A percentile compares a stretch with the other conserved stretches of the same genome.
Evolutionary conservation across 495 filamentous ascomycete genomes (phyloP).

Genomic region (Hypoxylon intermedium): DNA sequence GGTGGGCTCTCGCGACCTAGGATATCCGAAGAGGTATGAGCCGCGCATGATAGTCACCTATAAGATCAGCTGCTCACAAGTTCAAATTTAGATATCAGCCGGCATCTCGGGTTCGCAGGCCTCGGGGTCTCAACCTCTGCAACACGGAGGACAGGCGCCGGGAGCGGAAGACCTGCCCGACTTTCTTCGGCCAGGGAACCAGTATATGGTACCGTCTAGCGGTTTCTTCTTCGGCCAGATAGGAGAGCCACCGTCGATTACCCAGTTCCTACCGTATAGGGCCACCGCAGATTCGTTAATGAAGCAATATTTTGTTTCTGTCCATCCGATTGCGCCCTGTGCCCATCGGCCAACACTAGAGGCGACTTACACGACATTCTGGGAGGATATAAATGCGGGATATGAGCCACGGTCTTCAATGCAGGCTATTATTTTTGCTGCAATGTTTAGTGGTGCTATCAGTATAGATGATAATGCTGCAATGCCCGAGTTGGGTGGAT

Average conservation of each 20-base stretch:
- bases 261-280: slow-evolving; percentile 63
- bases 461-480: slow-evolving; percentile 64
- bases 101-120: slow-evolving; percentile 30
- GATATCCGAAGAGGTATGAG: slow-evolving; percentile 69
- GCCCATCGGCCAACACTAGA: slow-evolving; percentile 72
- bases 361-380: slow-evolving; percentile 65
- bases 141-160: slow-evolving; percentile 21
- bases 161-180: slow-evolving; percentile 45
- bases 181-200: slow-evolving; percentile 58
- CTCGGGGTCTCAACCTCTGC: slow-evolving; percentile 14
- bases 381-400: slow-evolving; percentile 61
- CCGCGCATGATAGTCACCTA: background rate
- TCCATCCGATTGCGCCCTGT: slow-evolving; percentile 70
- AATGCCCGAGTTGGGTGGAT: slow-evolving; percentile 56
- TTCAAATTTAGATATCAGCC: slow-evolving; percentile 37
- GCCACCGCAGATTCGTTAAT: slow-evolving; percentile 62
- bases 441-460: slow-evolving; percentile 70
- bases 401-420: slow-evolving; percentile 67
- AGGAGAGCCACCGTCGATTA: slow-evolving; percentile 53
- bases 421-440: slow-evolving; percentile 71
- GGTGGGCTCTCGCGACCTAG: slow-evolving; percentile 65
- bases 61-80: slow-evolving; percentile 5
- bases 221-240: slow-evolving; percentile 70
- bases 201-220: slow-evolving; percentile 66
- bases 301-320: slow-evolving; percentile 67